These are phyloP conservation scores for Colletotrichum nymphaeae DNA, from an alignment of 2,329 filamentous ascomycete genomes.

Conservation along the genomic window DNA sequence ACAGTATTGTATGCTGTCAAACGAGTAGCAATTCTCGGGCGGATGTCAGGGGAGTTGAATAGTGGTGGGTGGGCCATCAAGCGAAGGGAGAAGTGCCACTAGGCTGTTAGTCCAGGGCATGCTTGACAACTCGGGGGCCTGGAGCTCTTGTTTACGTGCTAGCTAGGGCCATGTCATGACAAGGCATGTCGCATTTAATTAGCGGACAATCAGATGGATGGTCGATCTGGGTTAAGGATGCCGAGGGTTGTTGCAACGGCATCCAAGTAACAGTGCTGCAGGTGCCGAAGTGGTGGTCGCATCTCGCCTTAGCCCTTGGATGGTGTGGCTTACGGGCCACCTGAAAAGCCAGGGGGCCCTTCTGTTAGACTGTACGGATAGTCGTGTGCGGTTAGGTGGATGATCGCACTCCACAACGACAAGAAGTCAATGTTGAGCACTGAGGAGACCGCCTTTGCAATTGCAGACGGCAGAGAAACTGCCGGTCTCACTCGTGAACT, in stretches of 20 bases:
- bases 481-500: constrained; percentile 2
- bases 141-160: background rate
- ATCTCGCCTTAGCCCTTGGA: background rate
- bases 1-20: background rate
- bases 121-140: background rate
- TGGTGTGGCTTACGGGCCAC: constrained; percentile 15
- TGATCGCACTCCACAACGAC: background rate
- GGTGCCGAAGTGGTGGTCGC: background rate
- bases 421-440: background rate
- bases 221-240: constrained; percentile 16
- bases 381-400: constrained; percentile 22
- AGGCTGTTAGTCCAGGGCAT: background rate
- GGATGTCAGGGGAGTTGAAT: background rate
- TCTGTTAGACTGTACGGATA: background rate
- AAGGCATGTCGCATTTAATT: background rate
- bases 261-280: background rate
- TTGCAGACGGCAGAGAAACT: background rate
- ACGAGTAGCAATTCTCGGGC: background rate
- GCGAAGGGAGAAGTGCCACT: background rate
- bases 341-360: constrained; percentile 16
- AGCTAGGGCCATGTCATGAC: background rate
- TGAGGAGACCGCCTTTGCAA: background rate
- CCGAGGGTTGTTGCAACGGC: background rate
- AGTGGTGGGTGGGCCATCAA: background rate
- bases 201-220: background rate